A percentile compares a stretch with the other conserved stretches of the same genome.
phyloP scores from a whole-genome alignment of 1,139 yeast species.

The Debaryomyces subglobosus region DNA sequence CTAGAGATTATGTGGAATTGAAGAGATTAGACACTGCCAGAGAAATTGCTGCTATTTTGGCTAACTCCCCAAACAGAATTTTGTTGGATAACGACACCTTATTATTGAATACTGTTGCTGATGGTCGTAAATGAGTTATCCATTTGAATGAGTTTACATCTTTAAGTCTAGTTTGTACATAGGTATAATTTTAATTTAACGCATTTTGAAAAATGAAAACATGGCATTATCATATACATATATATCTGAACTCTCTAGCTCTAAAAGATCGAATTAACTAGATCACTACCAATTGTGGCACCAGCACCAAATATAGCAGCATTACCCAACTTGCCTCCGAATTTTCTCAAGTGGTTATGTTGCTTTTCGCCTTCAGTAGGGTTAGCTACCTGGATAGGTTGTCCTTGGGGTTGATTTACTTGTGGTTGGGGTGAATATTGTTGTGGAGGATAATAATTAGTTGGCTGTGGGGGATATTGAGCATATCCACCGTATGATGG shows the following conservation, averaged over 20 bases:
- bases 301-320: slow-evolving; percentile 98
- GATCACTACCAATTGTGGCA: slow-evolving; percentile 88
- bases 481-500: slow-evolving; percentile 49
- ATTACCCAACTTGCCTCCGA: slow-evolving; percentile 85
- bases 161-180: slow-evolving; percentile 11
- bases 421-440: slow-evolving; percentile 30
- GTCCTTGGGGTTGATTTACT: slow-evolving; percentile 19
- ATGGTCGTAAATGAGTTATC: slow-evolving; percentile 40
- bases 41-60: slow-evolving; percentile 86
- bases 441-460: slow-evolving; percentile 44
- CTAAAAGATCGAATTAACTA: slow-evolving; percentile 83
- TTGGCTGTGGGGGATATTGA: slow-evolving; percentile 53
- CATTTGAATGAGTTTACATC: neutral
- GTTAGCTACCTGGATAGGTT: slow-evolving; percentile 22
- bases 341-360: slow-evolving; percentile 54
- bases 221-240: neutral
- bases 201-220: slow-evolving; percentile 3
- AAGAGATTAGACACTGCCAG: slow-evolving; percentile 96
- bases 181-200: slow-evolving; percentile 8
- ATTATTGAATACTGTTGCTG: slow-evolving; percentile 83
- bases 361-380: slow-evolving; percentile 17
- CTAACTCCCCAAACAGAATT: slow-evolving; percentile 88
- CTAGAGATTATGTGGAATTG: slow-evolving; percentile 92
- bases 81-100: slow-evolving; percentile 90
- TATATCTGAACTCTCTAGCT: neutral